Evolutionary conservation across 305 asterid genomes (phyloP), one percentile per base, ranked within the genome.

Genomic region (Petunia hybrid): DNA sequence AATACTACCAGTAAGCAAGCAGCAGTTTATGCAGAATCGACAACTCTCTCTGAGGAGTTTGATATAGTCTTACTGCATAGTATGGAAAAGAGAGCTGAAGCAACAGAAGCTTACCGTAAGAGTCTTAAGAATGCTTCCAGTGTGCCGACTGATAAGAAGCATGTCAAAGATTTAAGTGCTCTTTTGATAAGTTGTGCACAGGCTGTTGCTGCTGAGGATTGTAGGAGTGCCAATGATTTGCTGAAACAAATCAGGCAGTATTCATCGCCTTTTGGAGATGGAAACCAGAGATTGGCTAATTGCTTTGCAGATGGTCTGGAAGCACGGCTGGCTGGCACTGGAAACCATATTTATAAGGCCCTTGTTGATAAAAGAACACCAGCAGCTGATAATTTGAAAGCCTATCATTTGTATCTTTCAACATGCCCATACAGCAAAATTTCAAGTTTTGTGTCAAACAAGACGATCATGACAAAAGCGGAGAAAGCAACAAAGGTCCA

Each of bases 41-140:
- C 88, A 60, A 46, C 85, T 0, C 71, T 83, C 2, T 68, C 83
- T 2, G 84, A 84, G 67, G 84, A 80, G 84, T 80, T 84, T 68
- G 86, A 84, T 61, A 57, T 64, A 16, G 82, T 84, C 22, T 67
- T 84, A 81, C 82, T 84, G 69, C 55, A 73, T 79, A 84, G 87
- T 55, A 0, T 40, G 48, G 92, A 92, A 14, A 84, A 86, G 55
- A 82, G 78, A 8, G 80, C 64, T 61, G 80, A 80, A 71, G 88
- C 85, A 62, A 82, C 89, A 14, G 86, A 46, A 53, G 91, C 88
- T 73, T 89, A 76, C 66, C 79, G 90, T 14, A 77, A 67, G 39
- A 85, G 70, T 67, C 81, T 90, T 78, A 85, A 77, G 66, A 82
- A 63, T 12, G 90, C 84, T 6, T 89, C 31, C 90, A 89, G 89